phyloP scores from a whole-genome alignment of 2,329 filamentous ascomycete genomes.

The Trichothecium sympodiale region DNA sequence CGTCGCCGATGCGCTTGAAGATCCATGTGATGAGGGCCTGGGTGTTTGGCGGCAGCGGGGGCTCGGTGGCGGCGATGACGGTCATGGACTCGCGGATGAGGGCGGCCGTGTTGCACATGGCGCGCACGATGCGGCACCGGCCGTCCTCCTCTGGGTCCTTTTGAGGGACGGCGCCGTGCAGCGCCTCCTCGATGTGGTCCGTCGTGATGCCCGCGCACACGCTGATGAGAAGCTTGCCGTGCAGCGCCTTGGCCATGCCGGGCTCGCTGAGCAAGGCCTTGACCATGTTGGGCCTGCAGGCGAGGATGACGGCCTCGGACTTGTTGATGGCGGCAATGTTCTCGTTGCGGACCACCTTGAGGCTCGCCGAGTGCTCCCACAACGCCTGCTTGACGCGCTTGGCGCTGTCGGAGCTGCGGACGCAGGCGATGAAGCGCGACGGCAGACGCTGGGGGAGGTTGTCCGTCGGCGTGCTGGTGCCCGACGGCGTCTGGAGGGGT shows the following conservation, averaged over 20 bases:
- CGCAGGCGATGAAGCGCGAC: constrained; percentile 69
- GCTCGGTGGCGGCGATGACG: constrained; percentile 54
- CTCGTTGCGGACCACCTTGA: constrained; percentile 60
- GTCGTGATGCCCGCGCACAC: constrained; percentile 70
- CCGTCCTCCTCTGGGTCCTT: constrained; percentile 33
- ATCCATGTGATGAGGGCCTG: constrained; percentile 60
- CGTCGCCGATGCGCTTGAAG: constrained; percentile 62
- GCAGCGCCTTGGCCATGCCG: constrained; percentile 61
- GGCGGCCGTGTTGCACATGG: constrained; percentile 77
- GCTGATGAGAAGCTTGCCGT: constrained; percentile 71
- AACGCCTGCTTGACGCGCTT: constrained; percentile 58
- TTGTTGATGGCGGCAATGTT: constrained; percentile 57
- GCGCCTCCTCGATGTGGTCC: constrained; percentile 51
- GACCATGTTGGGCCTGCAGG: constrained; percentile 72
- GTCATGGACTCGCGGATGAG: constrained; percentile 75
- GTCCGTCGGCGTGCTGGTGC: constrained; percentile 31
- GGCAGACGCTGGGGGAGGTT: constrained; percentile 50
- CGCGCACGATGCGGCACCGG: constrained; percentile 57
- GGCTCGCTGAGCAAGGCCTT: constrained; percentile 53
- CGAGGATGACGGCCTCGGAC: constrained; percentile 64
- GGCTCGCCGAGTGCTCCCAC: constrained; percentile 45
- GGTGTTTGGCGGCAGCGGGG: constrained; percentile 42
- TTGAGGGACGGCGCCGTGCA: constrained; percentile 46
- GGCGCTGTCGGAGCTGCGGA: constrained; percentile 58
- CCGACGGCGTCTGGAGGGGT: constrained; percentile 32